Evolutionary conservation across 768 basidiomycete genomes (phyloP).

Genomic region (Mycena latifolia): DNA sequence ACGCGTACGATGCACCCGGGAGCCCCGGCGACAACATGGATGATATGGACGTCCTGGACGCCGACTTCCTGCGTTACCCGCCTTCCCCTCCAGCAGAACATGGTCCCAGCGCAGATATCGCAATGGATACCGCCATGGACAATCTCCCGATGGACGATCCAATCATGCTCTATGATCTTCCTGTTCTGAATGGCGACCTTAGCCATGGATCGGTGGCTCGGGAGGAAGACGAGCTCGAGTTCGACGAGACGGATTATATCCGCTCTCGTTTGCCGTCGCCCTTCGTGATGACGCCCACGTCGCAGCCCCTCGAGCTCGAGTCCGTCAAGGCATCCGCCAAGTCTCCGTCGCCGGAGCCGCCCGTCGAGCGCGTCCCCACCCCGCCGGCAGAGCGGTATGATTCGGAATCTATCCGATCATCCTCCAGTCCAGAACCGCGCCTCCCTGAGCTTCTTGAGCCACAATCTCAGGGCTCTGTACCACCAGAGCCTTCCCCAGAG

Average conservation of each 20-base stretch:
- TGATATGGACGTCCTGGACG: conserved; percentile 10
- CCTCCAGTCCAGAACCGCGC: conserved; percentile 35
- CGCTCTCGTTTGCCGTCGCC: conserved; percentile 34
- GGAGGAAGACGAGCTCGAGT: conserved; percentile 31
- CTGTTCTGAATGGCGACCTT: neutral
- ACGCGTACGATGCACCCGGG: neutral
- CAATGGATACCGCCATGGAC: neutral
- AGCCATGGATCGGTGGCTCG: neutral
- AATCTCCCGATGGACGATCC: neutral
- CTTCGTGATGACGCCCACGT: conserved; percentile 29
- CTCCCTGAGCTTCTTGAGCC: conserved; percentile 5
- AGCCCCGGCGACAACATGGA: conserved; percentile 6
- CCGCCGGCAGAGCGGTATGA: neutral
- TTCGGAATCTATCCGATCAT: conserved; percentile 32
- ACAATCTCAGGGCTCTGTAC: conserved; percentile 1
- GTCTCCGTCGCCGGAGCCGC: conserved; percentile 18
- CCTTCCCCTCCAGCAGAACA: conserved; percentile 8
- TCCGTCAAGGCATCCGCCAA: neutral
- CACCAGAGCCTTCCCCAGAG: conserved; percentile 18
- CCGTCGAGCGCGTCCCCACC: conserved; percentile 8
- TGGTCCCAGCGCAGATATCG: neutral
- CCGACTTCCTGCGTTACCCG: conserved; percentile 21
- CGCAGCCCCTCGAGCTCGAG: conserved; percentile 8
- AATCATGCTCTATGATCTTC: conserved; percentile 6
- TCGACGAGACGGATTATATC: conserved; percentile 34